Base-by-base conservation (phyloP, 2,329 filamentous ascomycete species). In the Fusarium sp. region DNA sequence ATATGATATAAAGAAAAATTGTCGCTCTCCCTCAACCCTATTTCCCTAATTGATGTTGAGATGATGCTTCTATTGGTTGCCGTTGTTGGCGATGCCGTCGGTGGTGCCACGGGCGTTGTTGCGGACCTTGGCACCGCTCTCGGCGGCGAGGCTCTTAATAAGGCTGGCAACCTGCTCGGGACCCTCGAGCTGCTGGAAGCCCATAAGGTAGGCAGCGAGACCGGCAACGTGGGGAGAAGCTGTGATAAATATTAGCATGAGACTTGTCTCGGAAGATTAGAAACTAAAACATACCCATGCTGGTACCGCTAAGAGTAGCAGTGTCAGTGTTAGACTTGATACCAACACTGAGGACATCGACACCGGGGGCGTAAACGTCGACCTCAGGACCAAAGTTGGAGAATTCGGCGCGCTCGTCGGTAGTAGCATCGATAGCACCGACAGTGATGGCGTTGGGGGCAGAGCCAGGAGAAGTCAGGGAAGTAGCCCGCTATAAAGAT, bases 201-300 rank as follows among this genome's bases (percentile, higher is more conserved):
- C 74, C 82, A 92, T 89, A 32, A 93, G 80, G 79, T 92, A 93
- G 29, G 89, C 90, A 16, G 88, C 89, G 6, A 93, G 82, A 49
- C 91, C 91, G 49, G 88, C 86, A 57, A 92, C 84, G 76, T 92
- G 90, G 3, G 91, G 91, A 15, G 86, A 85, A 27, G 91, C 89
- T 81, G 43, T 27, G 16, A 46, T 16, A 18, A 30, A 8, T 16
- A 51, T 75, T 54, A 76, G 75, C 46, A 56, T 67, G 12, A 24
- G 49, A 38, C 38, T 24, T 27, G 22, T 22, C 30, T 34, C 32
- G 45, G 24, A 34, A 24, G 20, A 8, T 4, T n/a, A n/a, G 3
- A 22, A 7, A 44, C 22, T 30, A 32, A 52, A 45, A 62, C 78
- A 65, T 78, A 82, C 80, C 79, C 89, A 91, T 91, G 67, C 85